phyloP scores from a whole-genome alignment of 805 yeast genomes.

The Saturnispora besseyi region DNA sequence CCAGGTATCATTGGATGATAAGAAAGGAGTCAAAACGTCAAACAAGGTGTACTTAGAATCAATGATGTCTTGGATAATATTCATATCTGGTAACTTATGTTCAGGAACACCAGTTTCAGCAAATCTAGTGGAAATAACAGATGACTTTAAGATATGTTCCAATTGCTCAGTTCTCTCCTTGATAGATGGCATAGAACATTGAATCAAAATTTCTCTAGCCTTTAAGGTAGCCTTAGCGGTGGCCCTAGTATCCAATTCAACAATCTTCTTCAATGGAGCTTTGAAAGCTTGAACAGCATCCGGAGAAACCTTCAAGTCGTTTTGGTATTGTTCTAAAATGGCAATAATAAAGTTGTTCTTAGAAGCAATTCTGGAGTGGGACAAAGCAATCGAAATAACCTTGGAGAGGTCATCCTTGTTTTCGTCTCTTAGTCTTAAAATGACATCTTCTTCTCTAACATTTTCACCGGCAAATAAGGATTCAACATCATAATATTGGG shows the following conservation, averaged over 20 bases:
- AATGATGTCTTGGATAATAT: conserved; percentile 78
- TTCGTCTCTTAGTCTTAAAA: conserved; percentile 80
- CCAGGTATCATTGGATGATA: conserved; percentile 74
- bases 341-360: conserved; percentile 87
- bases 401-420: conserved; percentile 64
- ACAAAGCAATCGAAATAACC: conserved; percentile 66
- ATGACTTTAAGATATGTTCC: conserved; percentile 87
- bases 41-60: conserved; percentile 95
- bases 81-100: conserved; percentile 75
- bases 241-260: conserved; percentile 81
- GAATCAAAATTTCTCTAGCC: conserved; percentile 93
- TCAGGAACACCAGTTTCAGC: conserved; percentile 69
- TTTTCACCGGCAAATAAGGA: conserved; percentile 66
- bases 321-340: conserved; percentile 73
- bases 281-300: conserved; percentile 60
- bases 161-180: conserved; percentile 95
- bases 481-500: conserved; percentile 73
- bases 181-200: conserved; percentile 93
- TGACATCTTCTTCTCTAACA: conserved; percentile 79
- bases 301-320: conserved; percentile 63
- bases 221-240: conserved; percentile 90
- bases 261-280: conserved; percentile 65
- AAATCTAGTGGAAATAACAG: conserved; percentile 82
- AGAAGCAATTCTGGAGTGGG: conserved; percentile 89
- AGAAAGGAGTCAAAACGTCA: conserved; percentile 90